Conservation (phyloP, 108 stramenopile species). For the Schizochytrium sp. region DNA sequence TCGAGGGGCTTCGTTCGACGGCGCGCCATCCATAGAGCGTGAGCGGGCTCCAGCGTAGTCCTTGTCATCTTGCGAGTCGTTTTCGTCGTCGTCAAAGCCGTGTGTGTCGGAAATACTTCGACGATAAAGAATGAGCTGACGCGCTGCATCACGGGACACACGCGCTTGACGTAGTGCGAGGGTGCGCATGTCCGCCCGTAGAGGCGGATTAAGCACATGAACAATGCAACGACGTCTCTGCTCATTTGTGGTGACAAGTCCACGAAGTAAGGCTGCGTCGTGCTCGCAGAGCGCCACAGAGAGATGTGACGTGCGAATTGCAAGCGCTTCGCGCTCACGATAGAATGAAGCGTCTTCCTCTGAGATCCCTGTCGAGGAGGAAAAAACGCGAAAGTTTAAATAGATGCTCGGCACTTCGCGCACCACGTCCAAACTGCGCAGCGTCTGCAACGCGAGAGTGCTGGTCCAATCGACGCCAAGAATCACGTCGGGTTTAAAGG, state of each 20-base stretch:
- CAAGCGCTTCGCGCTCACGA: not conserved
- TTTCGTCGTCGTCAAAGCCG: not conserved
- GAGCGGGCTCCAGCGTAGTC: not conserved
- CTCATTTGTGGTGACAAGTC: not conserved
- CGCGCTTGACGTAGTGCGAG: not conserved
- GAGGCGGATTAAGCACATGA: not conserved
- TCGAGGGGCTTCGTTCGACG: too few relatives aligned
- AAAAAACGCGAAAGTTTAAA: not conserved
- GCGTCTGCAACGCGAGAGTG: not conserved
- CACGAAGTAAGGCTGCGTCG: not conserved
- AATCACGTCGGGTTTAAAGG: not conserved
- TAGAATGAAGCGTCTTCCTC: not conserved
- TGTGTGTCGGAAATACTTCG: not conserved
- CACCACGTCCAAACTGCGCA: not conserved
- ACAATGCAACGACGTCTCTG: not conserved
- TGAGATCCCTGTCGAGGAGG: not conserved
- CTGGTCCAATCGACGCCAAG: constrained; percentile 1
- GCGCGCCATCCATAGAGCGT: not conserved
- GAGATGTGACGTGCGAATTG: not conserved
- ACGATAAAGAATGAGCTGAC: not conserved
- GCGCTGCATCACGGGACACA: not conserved
- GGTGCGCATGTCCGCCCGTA: not conserved
- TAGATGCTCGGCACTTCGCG: not conserved
- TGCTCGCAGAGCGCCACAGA: not conserved
- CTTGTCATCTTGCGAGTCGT: not conserved